These are phyloP conservation scores for Wickerhamiella spandovensis DNA, from an alignment of 805 yeast genomes.

Conservation along the genomic window DNA sequence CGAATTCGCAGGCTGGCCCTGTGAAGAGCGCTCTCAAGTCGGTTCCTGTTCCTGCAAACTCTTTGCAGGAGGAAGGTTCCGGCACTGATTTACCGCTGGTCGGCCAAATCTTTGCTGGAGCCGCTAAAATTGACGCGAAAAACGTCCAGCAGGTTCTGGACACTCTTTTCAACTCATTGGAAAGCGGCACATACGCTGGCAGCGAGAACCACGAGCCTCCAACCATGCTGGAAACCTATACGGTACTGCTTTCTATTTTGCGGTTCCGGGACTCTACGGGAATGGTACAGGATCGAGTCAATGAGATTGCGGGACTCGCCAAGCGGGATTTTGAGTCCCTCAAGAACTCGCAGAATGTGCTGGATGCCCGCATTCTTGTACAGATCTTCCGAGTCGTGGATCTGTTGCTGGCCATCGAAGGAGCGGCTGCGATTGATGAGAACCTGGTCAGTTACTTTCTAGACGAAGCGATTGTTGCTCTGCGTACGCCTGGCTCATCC, in stretches of 20 bases:
- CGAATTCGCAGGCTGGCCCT: background rate
- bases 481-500: constrained; percentile 2
- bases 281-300: background rate
- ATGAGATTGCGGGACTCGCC: background rate
- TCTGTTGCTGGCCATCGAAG: constrained; percentile 4
- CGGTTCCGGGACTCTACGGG: background rate
- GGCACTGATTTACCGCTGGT: background rate
- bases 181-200: background rate
- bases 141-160: background rate
- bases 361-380: constrained; percentile 9
- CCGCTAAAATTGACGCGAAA: background rate
- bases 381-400: constrained; percentile 14
- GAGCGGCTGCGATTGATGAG: background rate
- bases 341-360: constrained; percentile 4
- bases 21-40: background rate
- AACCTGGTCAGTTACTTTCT: constrained; percentile 3
- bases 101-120: background rate
- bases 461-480: background rate
- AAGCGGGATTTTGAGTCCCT: background rate
- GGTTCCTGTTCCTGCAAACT: background rate
- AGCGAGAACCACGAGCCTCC: background rate
- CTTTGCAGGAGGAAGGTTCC: background rate
- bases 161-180: background rate
- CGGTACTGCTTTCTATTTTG: background rate
- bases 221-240: background rate